Percentiles rank a stretch among this genome's conserved stretches.
phyloP scores from a whole-genome alignment of 805 yeast genomes.

The Torulaspora delbrueckii region DNA sequence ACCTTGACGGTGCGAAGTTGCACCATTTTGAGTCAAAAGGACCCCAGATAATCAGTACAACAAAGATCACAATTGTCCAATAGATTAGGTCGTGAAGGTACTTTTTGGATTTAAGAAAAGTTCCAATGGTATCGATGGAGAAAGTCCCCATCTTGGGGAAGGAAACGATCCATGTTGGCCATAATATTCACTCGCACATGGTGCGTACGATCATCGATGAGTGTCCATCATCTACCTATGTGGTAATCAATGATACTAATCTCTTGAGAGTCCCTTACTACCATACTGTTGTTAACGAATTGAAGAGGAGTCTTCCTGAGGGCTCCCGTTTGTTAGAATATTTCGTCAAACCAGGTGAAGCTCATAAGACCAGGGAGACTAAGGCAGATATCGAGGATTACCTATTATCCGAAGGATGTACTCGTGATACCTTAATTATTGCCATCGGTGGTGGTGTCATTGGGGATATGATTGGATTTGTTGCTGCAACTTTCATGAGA shows the following conservation, averaged over 20 bases:
- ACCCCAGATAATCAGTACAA: not conserved
- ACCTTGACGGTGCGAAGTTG: slow-evolving; percentile 8
- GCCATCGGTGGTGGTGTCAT: slow-evolving; percentile 99
- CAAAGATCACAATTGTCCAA: not conserved
- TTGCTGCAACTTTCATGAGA: slow-evolving; percentile 99
- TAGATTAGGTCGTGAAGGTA: not conserved
- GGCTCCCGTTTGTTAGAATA: slow-evolving; percentile 65
- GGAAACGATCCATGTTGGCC: slow-evolving; percentile 87
- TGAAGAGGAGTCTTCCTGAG: slow-evolving; percentile 43
- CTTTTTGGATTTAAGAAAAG: not conserved
- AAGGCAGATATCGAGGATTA: slow-evolving; percentile 93
- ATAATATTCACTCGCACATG: slow-evolving; percentile 68
- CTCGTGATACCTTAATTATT: slow-evolving; percentile 88
- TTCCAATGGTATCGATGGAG: slow-evolving; percentile 26
- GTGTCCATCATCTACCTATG: slow-evolving; percentile 84
- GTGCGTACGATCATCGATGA: slow-evolving; percentile 57
- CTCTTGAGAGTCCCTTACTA: slow-evolving; percentile 63
- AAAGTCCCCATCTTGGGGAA: slow-evolving; percentile 76
- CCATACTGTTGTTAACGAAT: slow-evolving; percentile 41
- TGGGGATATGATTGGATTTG: slow-evolving; percentile 98
- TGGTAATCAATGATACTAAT: slow-evolving; percentile 81
- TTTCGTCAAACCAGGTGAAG: slow-evolving; percentile 87
- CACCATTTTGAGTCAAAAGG: slow-evolving; percentile 1
- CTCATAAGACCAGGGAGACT: slow-evolving; percentile 79
- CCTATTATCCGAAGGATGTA: slow-evolving; percentile 76